Conservation (phyloP, 2,329 filamentous ascomycete species). For the Colletotrichum sp. region DNA sequence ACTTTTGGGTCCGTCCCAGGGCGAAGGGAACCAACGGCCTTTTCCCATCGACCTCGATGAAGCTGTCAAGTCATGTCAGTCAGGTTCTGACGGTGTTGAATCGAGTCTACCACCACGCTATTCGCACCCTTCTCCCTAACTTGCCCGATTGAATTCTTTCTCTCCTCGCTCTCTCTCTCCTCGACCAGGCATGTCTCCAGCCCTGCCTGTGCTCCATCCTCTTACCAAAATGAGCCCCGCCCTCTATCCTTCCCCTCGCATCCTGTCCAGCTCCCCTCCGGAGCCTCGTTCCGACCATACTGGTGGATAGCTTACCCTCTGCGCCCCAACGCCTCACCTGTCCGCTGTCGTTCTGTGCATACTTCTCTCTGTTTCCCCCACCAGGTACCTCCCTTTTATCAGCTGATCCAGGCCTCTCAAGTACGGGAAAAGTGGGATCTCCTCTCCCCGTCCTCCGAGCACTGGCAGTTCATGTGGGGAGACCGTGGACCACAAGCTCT, state of each 20-base stretch:
- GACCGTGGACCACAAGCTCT: not conserved
- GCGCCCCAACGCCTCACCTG: not conserved
- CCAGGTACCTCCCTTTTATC: constrained; percentile 16
- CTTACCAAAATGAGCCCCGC: not conserved
- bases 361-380: not conserved
- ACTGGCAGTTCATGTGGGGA: not conserved
- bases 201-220: not conserved
- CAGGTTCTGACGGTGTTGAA: not conserved
- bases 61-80: constrained; percentile 11
- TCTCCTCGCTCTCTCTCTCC: not conserved
- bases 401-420: not conserved
- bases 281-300: constrained; percentile 19
- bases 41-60: not conserved
- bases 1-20: not conserved
- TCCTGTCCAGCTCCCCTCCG: not conserved
- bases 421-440: constrained; percentile 1
- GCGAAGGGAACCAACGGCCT: constrained; percentile 4
- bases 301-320: constrained; percentile 16
- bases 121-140: constrained; percentile 8
- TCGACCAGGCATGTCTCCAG: not conserved
- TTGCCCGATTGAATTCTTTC: not conserved
- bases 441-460: not conserved
- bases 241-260: not conserved
- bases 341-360: not conserved
- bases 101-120: not conserved